Conservation (phyloP, 768 basidiomycete genomes). For the Filobasidium floriforme region DNA sequence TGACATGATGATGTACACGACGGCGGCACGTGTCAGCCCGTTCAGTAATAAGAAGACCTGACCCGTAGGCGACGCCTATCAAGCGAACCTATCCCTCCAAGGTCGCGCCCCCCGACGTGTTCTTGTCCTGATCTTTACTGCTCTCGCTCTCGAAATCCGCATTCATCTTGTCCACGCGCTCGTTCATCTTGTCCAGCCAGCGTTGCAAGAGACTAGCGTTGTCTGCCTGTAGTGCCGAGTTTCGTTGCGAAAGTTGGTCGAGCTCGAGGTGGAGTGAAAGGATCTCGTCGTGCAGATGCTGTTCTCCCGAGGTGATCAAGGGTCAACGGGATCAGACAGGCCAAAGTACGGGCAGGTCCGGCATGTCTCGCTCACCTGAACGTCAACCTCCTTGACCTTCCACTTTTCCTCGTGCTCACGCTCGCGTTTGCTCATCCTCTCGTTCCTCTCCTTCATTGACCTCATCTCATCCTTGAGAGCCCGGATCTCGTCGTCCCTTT, state of each 20-base stretch:
- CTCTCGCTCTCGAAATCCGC: conserved; percentile 51
- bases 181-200: conserved; percentile 92
- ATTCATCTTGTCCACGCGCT: conserved; percentile 90
- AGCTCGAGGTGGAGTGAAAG: conserved; percentile 84
- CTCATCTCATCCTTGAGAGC: conserved; percentile 72
- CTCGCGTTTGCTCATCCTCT: conserved; percentile 62
- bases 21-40: no score
- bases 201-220: conserved; percentile 91
- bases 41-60: no score
- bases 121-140: not conserved
- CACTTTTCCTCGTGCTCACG: conserved; percentile 58
- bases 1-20: no score
- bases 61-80: no score
- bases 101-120: not conserved
- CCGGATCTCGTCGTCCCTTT: conserved; percentile 80
- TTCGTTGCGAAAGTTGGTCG: conserved; percentile 77
- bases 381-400: conserved; percentile 72
- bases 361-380: conserved; percentile 57
- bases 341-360: no score
- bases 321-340: not conserved
- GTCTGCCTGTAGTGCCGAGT: conserved; percentile 76
- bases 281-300: conserved; percentile 94
- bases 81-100: no score
- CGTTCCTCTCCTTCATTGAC: conserved; percentile 67
- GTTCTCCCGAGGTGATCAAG: not conserved